Evolutionary conservation across 2,329 filamentous ascomycete species (phyloP), one percentile per base, ranked within the genome.

Genomic region (Fusarium sublunatum): DNA sequence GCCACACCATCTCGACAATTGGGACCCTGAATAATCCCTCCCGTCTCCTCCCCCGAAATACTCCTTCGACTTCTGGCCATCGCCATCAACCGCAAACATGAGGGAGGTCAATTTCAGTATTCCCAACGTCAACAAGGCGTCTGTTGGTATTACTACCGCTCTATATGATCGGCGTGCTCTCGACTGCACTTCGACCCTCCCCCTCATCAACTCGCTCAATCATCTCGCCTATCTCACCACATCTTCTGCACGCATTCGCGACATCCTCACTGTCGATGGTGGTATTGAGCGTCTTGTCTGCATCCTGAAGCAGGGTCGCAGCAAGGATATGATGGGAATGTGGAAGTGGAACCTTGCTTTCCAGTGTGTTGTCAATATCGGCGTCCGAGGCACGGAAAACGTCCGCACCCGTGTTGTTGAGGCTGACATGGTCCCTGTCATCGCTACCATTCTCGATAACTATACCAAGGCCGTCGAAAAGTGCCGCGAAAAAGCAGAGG

Each of bases 291-390:
- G 94, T 66, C 83, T 99, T 69, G 92, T 99, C 75, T 97, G 93
- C 85, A 97, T 99, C 74, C 86, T 99, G 77, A 99, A 99, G 79
- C 92, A 97, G 78, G 95, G 95, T 64, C 86, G 95, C 74, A 97
- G 92, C 80, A 96, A 93, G 78, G 94, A 99, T 76, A 90, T 97
- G 88, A 97, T 98, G 94, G 94, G 97, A 77, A 97, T 97, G 91
- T 99, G 95, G 95, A 98, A 98, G 79, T 99, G 95, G 95, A 99
- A 97, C 74, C 85, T 99, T 63, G 95, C 95, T 49, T 99, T 99
- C 77, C 95, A 98, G 78, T 99, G 95, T 77, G 93, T 98, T 65
- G 95, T 99, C 75, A 99, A 99, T 77, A 98, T 99, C 74, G 95
- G 95, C 54, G 94, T 99, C 58, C 88, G 95, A 69, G 95, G 95